Evolutionary conservation across 495 filamentous ascomycete genomes (phyloP).

Genomic region (Astrocystis sublimbata): DNA sequence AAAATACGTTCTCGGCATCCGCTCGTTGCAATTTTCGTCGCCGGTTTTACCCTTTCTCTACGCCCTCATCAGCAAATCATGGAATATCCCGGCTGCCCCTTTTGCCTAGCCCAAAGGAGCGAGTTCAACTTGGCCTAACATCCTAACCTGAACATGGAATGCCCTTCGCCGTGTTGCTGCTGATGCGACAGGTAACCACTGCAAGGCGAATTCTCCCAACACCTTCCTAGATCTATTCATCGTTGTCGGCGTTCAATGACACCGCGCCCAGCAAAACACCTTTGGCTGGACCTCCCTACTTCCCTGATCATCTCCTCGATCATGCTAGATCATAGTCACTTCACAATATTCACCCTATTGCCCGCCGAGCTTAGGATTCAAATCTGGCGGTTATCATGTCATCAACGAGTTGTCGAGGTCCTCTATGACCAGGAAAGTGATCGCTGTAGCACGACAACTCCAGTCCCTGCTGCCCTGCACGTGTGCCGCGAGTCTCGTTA

Average conservation of each 20-base stretch:
- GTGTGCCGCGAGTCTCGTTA: conserved; percentile 46
- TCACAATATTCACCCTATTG: conserved; percentile 43
- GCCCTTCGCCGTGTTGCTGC: background rate
- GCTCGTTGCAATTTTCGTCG: background rate
- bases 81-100: conserved; percentile 6
- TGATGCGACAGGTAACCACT: background rate
- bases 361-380: conserved; percentile 52
- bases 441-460: conserved; percentile 38
- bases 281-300: background rate
- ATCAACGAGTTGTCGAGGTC: conserved; percentile 45
- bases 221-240: background rate
- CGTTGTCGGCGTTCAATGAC: background rate
- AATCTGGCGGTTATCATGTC: conserved; percentile 47
- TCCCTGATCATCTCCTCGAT: background rate
- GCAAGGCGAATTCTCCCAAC: background rate
- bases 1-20: background rate
- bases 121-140: conserved; percentile 7
- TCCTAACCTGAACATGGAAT: conserved; percentile 7
- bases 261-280: background rate
- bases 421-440: conserved; percentile 35
- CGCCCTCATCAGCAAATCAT: conserved; percentile 7
- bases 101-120: conserved; percentile 17
- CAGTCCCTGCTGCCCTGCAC: conserved; percentile 43
- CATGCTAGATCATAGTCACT: conserved; percentile 27
- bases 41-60: conserved; percentile 2